Conservation (phyloP, 176 grass and related monocot species). For the Tuctoria greenei region DNA sequence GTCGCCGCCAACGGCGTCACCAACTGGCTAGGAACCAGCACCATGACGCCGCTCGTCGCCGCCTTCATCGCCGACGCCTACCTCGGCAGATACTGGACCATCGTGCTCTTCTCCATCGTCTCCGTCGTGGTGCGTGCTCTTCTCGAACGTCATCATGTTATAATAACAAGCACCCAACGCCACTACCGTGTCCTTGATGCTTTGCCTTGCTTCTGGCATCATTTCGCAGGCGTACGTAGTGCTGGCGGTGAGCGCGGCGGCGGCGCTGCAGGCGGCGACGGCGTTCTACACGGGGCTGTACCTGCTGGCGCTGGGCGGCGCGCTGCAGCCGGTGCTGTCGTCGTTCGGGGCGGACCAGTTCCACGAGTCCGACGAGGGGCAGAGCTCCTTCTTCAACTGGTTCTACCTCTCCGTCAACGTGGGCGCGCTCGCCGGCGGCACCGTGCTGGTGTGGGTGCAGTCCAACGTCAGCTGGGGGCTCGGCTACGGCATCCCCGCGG, state of each 20-base stretch:
- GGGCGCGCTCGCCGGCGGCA: constrained; percentile 43
- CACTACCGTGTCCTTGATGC: too few relatives aligned
- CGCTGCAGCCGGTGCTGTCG: constrained; percentile 31
- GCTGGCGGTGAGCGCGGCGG: constrained; percentile 35
- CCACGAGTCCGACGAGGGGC: constrained; percentile 42
- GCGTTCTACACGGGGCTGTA: constrained; percentile 51
- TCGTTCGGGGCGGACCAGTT: constrained; percentile 59
- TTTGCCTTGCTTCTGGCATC: too few relatives aligned
- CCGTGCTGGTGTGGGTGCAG: constrained; percentile 63
- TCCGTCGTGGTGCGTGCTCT: constrained; percentile 36
- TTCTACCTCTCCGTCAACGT: constrained; percentile 51
- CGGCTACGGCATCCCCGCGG: constrained; percentile 45
- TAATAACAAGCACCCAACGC: too few relatives aligned
- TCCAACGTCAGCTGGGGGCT: constrained; percentile 40
- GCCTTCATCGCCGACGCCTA: constrained; percentile 61
- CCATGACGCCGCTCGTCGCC: constrained; percentile 47
- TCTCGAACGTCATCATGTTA: too few relatives aligned
- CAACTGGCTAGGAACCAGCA: constrained; percentile 50
- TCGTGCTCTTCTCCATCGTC: constrained; percentile 38
- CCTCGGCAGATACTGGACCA: constrained; percentile 59
- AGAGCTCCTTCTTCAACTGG: constrained; percentile 78
- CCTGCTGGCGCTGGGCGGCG: constrained; percentile 46
- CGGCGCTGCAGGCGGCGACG: constrained; percentile 4
- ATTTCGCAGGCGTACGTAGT: constrained; percentile 31
- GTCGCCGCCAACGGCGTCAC: constrained; percentile 47